These are phyloP conservation scores for Bolboschoenus planiculmis DNA, from an alignment of 176 grass and related monocot genomes.

Conservation along the genomic window DNA sequence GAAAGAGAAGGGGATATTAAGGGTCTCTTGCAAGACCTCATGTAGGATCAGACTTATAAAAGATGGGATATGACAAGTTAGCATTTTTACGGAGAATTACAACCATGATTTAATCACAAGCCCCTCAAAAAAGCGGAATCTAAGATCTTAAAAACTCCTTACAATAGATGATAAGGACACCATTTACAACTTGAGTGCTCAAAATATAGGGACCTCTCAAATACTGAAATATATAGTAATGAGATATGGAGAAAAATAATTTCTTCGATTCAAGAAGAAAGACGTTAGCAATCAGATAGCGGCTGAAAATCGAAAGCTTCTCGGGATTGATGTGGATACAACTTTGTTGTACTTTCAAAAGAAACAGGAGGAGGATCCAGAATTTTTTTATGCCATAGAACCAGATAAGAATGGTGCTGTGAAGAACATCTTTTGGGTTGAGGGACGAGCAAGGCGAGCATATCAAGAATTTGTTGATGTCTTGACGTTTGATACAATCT, in stretches of 20 bases:
- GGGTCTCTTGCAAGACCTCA: background rate
- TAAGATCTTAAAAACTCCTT: background rate
- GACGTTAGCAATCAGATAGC: background rate
- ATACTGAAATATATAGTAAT: background rate
- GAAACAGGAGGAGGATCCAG: background rate
- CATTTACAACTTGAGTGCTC: slow-evolving; percentile 2
- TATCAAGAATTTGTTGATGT: background rate
- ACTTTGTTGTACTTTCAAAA: background rate
- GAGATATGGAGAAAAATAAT: background rate
- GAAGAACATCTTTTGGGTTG: slow-evolving; percentile 6
- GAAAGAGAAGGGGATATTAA: background rate
- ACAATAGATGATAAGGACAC: background rate
- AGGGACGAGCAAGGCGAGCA: background rate
- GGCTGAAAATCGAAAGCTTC: background rate
- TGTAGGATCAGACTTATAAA: background rate
- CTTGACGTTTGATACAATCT: background rate
- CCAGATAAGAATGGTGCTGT: background rate
- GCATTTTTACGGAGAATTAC: background rate
- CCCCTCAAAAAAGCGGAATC: background rate
- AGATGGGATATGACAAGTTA: background rate
- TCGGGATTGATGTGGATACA: background rate
- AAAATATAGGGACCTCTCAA: background rate
- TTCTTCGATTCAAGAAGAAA: background rate
- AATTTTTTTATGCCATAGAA: background rate
- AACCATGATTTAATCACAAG: background rate